Conservation (phyloP, 352 stramenopile species). For the Phytophthora fragariae region DNA sequence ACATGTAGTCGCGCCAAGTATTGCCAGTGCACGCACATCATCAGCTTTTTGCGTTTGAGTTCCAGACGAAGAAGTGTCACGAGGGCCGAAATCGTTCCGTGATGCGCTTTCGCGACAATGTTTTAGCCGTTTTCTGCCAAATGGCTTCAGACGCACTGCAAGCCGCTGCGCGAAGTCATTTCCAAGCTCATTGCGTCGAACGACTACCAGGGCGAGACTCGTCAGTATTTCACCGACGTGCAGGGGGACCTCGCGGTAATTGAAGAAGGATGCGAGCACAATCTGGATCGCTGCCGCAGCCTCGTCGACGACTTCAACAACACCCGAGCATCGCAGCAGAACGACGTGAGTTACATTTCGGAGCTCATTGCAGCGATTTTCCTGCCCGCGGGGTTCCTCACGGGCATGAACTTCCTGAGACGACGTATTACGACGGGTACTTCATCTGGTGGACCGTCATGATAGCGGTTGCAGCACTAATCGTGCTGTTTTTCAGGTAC, state of each 20-base stretch:
- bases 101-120: no score
- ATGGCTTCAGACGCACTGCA: conserved; percentile 48
- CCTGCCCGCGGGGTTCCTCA: conserved; percentile 84
- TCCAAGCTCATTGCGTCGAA: conserved; percentile 67
- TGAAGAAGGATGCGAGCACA: conserved; percentile 76
- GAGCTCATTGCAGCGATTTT: conserved; percentile 83
- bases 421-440: conserved; percentile 73
- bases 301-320: conserved; percentile 75
- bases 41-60: background rate
- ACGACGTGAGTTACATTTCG: conserved; percentile 77
- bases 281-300: conserved; percentile 67
- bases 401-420: conserved; percentile 90
- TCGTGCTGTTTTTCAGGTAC: background rate
- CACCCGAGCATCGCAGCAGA: conserved; percentile 61
- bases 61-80: background rate
- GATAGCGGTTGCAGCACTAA: background rate
- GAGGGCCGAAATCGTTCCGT: background rate
- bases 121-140: no score
- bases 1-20: background rate
- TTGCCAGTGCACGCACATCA: background rate
- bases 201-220: conserved; percentile 70
- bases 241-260: conserved; percentile 82
- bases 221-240: conserved; percentile 88
- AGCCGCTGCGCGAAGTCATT: conserved; percentile 69
- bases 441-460: conserved; percentile 77